Base-by-base conservation (phyloP, 2,329 filamentous ascomycete species). In the Colletotrichum liaoningense region DNA sequence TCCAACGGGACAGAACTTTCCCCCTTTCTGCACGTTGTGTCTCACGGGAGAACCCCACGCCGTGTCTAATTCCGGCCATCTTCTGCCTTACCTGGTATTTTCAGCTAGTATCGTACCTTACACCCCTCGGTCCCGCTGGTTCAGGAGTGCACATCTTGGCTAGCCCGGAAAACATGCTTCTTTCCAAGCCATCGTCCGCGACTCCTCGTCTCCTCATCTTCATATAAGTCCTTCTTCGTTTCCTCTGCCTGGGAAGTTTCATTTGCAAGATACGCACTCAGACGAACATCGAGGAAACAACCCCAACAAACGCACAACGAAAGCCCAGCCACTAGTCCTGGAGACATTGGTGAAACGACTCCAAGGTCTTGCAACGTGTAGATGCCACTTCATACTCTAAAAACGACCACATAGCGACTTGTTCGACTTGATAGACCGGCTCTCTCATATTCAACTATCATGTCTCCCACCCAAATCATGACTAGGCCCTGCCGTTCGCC, bases 401-500 rank as follows among this genome's bases (percentile, higher is more conserved):
- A 16, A 35, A 26, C 3, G 49, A 59, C 19, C 28, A 55, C 28
- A 24, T 12, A 30, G 49, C 69, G 26, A 49, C 16, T 19, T 63
- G 30, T 49, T 19, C 59, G 35, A 33, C 30, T 24, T 19, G n/a
- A 52, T 16, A 42, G 9, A 11, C n/a, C 24, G 22, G 30, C 8
- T 22, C 14, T 9, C 24, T 30, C 38, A 3, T 57, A 14, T 19
- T 46, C 33, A 35, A 54, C 28, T 49, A 30, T 9, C 49, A 74
- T 74, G 73, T 64, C 73, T 22, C 73, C 73, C 24, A 73, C 69
- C 7, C 69, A 74, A 58, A 56, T 69, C 33, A 46, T 69, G 55
- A 65, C 38, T 2, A 69, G 56, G 60, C 52, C 60, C 16, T 35
- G 65, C 49, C 60, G 52, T 62, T 69, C 63, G 24, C 60, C 55